phyloP scores from a whole-genome alignment of 352 stramenopile genomes.

The Lagenidium giganteum region DNA sequence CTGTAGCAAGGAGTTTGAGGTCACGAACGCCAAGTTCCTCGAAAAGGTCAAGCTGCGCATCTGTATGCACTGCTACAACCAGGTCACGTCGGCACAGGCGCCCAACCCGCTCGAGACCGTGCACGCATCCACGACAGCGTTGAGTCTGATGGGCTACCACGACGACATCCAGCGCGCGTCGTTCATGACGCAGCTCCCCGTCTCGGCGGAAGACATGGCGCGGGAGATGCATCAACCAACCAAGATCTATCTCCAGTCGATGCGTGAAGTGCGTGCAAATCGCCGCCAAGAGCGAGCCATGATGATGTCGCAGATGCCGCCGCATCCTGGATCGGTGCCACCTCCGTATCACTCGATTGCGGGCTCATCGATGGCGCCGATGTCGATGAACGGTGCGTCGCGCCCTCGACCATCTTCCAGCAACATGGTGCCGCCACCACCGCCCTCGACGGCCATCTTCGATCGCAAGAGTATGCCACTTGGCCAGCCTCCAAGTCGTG shows the following conservation, averaged over 20 bases:
- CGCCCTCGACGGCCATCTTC: slow-evolving; percentile 50
- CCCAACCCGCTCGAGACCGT: slow-evolving; percentile 40
- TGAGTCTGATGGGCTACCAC: slow-evolving; percentile 64
- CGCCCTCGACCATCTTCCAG: not conserved
- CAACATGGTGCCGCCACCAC: slow-evolving; percentile 1
- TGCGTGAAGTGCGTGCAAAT: no score
- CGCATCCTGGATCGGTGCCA: no score
- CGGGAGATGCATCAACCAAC: slow-evolving; percentile 24
- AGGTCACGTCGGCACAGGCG: slow-evolving; percentile 64
- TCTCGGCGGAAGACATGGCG: slow-evolving; percentile 8
- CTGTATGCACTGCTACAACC: slow-evolving; percentile 82
- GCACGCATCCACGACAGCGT: slow-evolving; percentile 41
- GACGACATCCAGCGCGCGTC: slow-evolving; percentile 62
- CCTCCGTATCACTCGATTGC: no score
- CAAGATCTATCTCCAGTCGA: slow-evolving; percentile 75
- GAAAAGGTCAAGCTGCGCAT: slow-evolving; percentile 76
- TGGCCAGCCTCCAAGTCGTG: no score
- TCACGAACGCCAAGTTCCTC: slow-evolving; percentile 46
- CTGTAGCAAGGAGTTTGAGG: slow-evolving; percentile 81
- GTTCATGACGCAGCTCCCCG: slow-evolving; percentile 39
- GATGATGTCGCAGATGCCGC: no score
- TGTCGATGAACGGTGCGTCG: not conserved
- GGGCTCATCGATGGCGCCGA: no score
- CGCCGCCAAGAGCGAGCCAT: no score
- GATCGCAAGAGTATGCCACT: slow-evolving; percentile 37